These are phyloP conservation scores for Pinus albicaulis DNA, from an alignment of 75 land plant genomes.

Conservation along the genomic window DNA sequence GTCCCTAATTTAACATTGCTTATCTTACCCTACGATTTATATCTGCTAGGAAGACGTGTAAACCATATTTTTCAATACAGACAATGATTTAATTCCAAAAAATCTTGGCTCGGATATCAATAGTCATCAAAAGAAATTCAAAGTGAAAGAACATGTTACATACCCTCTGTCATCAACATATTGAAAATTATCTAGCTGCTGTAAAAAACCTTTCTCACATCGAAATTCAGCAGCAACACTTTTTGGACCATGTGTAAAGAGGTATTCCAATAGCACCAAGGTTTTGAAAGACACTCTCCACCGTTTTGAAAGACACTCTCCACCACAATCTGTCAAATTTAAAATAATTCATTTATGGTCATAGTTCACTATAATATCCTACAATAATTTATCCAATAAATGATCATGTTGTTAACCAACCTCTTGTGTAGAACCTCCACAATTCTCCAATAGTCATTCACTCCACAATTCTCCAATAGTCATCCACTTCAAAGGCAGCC, in stretches of 20 bases:
- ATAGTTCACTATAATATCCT: too few relatives aligned
- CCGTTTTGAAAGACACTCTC: not conserved
- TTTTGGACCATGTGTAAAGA: slow-evolving; percentile 29
- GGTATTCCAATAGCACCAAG: slow-evolving; percentile 27
- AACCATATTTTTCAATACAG: too few relatives aligned
- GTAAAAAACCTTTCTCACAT: slow-evolving; percentile 13
- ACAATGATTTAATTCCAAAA: too few relatives aligned
- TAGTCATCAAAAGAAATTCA: too few relatives aligned
- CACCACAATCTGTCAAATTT: not conserved
- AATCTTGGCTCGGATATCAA: too few relatives aligned
- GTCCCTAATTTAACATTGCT: too few relatives aligned
- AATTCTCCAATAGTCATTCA: slow-evolving; percentile 57
- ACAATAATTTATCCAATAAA: not conserved
- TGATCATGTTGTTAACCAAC: slow-evolving; percentile 6
- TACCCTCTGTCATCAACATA: slow-evolving; percentile 24
- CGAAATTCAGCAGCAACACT: slow-evolving; percentile 22
- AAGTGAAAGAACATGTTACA: not conserved
- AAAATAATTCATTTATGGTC: not conserved
- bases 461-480: too few relatives aligned
- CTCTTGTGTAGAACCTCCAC: slow-evolving; percentile 45
- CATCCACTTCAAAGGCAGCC: slow-evolving; percentile 41
- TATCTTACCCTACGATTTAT: too few relatives aligned
- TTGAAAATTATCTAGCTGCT: slow-evolving; percentile 21
- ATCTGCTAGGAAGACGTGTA: too few relatives aligned
- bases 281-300: slow-evolving; percentile 31